A percentile compares a stretch with the other conserved stretches of the same genome.
These are phyloP conservation scores for Emericellopsis atlantica DNA, from an alignment of 2,329 filamentous ascomycete species.

Conservation along the genomic window DNA sequence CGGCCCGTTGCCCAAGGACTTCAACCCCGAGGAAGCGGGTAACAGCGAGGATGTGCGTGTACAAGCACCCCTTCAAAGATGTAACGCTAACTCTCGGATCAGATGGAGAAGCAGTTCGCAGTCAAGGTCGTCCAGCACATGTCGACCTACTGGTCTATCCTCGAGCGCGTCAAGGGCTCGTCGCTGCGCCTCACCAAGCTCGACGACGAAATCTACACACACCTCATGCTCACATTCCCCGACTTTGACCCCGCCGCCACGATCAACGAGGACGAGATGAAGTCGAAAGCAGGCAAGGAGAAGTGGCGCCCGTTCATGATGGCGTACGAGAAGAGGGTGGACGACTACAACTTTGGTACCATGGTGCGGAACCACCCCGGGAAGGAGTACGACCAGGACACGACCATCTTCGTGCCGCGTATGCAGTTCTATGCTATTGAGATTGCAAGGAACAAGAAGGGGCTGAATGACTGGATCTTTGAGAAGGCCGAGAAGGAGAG, in stretches of 20 bases:
- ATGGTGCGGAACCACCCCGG: conserved; percentile 72
- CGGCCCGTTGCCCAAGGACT: conserved; percentile 34
- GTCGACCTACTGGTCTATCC: conserved; percentile 92
- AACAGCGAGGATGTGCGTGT: conserved; percentile 43
- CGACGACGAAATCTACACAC: conserved; percentile 87
- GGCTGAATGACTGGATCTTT: conserved; percentile 95
- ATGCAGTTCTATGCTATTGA: conserved; percentile 45
- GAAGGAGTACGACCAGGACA: conserved; percentile 75
- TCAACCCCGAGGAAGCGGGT: conserved; percentile 43
- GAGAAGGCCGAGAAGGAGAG: conserved; percentile 61
- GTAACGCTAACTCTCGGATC: conserved; percentile 1
- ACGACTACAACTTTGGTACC: conserved; percentile 96
- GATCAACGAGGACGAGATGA: conserved; percentile 89
- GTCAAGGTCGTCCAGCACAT: conserved; percentile 97
- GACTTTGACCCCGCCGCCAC: conserved; percentile 76
- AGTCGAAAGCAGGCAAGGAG: conserved; percentile 92
- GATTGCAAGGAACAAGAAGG: conserved; percentile 58
- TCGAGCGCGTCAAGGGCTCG: conserved; percentile 85
- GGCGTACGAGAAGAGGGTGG: conserved; percentile 85
- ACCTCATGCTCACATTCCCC: conserved; percentile 79
- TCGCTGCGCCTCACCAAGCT: conserved; percentile 80
- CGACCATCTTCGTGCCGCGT: conserved; percentile 71
- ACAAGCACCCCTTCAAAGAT: not conserved
- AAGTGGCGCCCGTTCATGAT: conserved; percentile 91
- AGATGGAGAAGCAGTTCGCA: conserved; percentile 99